A percentile compares a stretch with the other conserved stretches of the same genome.
Conservation (phyloP, 2,329 filamentous ascomycete species). For the Cytospora leucostoma region DNA sequence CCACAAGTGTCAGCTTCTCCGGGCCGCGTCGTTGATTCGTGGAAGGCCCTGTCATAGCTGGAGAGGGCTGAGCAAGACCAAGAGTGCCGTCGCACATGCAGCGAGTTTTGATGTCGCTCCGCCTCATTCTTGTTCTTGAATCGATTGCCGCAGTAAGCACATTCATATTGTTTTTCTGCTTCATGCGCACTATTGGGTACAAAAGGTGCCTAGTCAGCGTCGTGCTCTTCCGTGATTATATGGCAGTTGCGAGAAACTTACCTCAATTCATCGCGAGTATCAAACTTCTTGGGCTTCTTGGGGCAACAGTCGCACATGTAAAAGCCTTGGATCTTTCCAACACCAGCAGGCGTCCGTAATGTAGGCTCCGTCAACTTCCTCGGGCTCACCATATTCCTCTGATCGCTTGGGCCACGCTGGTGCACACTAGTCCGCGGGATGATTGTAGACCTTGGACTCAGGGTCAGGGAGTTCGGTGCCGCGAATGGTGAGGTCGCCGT, state of each 20-base stretch:
- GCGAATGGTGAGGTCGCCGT: constrained; percentile 50
- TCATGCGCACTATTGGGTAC: constrained; percentile 69
- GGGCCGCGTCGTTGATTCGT: constrained; percentile 70
- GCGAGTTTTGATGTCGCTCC: constrained; percentile 91
- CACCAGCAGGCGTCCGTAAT: constrained; percentile 42
- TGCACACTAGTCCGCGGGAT: constrained; percentile 44
- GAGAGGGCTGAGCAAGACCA: constrained; percentile 94
- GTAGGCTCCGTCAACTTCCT: constrained; percentile 54
- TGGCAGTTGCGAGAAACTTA: constrained; percentile 47
- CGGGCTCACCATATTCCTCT: constrained; percentile 47
- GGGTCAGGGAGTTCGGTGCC: constrained; percentile 49
- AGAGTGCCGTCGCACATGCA: constrained; percentile 88
- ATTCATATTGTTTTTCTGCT: constrained; percentile 95
- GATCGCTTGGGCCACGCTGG: constrained; percentile 48
- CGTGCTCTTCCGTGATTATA: neutral
- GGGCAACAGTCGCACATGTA: constrained; percentile 90
- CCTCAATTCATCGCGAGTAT: constrained; percentile 80
- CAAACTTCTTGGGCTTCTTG: constrained; percentile 96
- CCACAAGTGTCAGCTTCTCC: constrained; percentile 80
- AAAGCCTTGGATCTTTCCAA: constrained; percentile 54
- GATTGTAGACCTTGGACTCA: constrained; percentile 52
- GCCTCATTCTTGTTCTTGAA: constrained; percentile 99
- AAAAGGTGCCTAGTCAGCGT: constrained; percentile 25
- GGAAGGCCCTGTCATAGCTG: constrained; percentile 79
- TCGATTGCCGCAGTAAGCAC: constrained; percentile 86